phyloP scores from a whole-genome alignment of 2,329 filamentous ascomycete species.

The Stachybotrys chartarum region DNA sequence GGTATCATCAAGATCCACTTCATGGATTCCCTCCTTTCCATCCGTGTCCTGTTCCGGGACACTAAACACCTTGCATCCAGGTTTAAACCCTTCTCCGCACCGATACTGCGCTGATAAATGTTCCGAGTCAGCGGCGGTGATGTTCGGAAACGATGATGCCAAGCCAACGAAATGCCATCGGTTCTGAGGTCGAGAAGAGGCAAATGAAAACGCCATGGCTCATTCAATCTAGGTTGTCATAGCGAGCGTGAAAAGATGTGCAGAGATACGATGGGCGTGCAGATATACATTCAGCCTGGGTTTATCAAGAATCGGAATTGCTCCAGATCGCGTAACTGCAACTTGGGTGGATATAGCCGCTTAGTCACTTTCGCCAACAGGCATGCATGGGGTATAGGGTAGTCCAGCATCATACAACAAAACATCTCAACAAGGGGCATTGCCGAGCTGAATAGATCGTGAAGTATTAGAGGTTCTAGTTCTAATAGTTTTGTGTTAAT shows the following conservation, averaged over 20 bases:
- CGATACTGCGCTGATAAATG: constrained; percentile 27
- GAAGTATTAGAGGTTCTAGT: too few species aligned
- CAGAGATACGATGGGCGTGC: too few species aligned
- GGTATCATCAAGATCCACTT: constrained; percentile 20
- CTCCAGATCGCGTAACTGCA: neutral
- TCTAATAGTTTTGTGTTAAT: too few species aligned
- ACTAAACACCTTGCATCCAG: constrained; percentile 53
- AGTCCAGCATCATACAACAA: neutral
- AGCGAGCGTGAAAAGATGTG: too few species aligned
- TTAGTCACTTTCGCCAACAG: neutral
- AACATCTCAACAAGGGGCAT: too few species aligned
- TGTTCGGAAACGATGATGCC: constrained; percentile 47
- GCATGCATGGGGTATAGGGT: neutral
- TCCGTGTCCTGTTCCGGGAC: constrained; percentile 33
- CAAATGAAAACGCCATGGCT: neutral
- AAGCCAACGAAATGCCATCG: constrained; percentile 49
- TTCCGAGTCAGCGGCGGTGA: constrained; percentile 28
- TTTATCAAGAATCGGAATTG: neutral
- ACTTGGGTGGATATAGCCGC: neutral
- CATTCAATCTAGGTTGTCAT: neutral
- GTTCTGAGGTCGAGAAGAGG: neutral
- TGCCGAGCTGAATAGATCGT: too few species aligned
- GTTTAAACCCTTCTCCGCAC: constrained; percentile 32
- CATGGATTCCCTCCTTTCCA: constrained; percentile 27
- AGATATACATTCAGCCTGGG: too few species aligned